A percentile compares a stretch with the other conserved stretches of the same genome.
Conservation (phyloP, 768 basidiomycete species). For the Suillus paluster region DNA sequence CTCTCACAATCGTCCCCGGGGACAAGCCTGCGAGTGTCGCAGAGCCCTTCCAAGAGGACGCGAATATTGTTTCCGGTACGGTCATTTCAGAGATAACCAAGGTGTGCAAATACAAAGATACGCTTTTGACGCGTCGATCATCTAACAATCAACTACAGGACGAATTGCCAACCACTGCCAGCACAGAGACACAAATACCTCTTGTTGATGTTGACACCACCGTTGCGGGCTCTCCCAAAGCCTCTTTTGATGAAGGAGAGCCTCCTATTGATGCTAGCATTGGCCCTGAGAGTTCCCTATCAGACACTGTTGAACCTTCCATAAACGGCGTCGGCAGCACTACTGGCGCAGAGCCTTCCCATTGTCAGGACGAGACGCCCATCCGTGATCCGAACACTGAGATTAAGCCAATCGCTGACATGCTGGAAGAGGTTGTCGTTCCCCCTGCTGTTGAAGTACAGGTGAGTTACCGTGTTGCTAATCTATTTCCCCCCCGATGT, state of each 20-base stretch:
- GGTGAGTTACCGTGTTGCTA: background rate
- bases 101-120: slow-evolving; percentile 2
- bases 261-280: slow-evolving; percentile 3
- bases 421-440: background rate
- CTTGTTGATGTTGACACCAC: background rate
- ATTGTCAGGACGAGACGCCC: slow-evolving; percentile 4
- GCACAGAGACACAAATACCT: background rate
- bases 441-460: background rate
- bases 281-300: background rate
- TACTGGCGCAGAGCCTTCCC: slow-evolving; percentile 3
- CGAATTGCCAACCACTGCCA: background rate
- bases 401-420: background rate
- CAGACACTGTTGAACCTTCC: slow-evolving; percentile 7
- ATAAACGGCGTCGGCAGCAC: slow-evolving; percentile 10
- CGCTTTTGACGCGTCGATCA: slow-evolving; percentile 10
- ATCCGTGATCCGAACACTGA: background rate
- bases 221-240: background rate
- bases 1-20: too few relatives aligned
- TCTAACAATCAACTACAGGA: slow-evolving; percentile 5
- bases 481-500: background rate
- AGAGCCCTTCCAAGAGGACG: slow-evolving; percentile 3
- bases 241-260: background rate
- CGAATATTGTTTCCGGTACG: background rate
- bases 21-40: background rate
- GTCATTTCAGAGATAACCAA: background rate